These are phyloP conservation scores for Solidago caesia DNA, from an alignment of 129 eudicot genomes.

Conservation along the genomic window DNA sequence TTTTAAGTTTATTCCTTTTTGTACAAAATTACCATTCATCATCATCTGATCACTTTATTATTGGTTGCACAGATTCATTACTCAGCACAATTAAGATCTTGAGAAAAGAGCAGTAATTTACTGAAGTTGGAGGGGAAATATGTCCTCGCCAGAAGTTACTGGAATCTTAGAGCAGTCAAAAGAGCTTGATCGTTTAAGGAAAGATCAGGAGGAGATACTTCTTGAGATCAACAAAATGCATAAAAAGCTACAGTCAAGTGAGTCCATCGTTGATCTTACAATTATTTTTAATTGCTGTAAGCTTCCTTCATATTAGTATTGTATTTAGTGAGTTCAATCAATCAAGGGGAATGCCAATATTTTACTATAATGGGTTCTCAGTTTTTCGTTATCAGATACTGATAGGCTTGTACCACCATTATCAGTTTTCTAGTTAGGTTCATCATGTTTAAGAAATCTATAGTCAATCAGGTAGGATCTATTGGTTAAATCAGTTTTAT, in stretches of 20 bases:
- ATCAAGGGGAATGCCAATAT: constrained; percentile 14
- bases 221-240: constrained; percentile 84
- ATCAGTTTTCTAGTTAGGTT: constrained; percentile 9
- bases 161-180: constrained; percentile 63
- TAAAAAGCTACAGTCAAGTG: constrained; percentile 72
- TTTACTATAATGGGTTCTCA: constrained; percentile 14
- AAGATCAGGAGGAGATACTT: constrained; percentile 72
- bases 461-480: constrained; percentile 8
- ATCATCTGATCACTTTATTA: not conserved
- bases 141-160: constrained; percentile 68
- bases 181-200: constrained; percentile 94
- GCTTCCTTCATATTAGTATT: not conserved
- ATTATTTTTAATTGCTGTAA: not conserved
- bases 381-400: not conserved
- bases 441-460: constrained; percentile 19
- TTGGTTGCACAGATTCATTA: not conserved
- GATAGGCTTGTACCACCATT: not conserved
- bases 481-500: constrained; percentile 5
- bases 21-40: constrained; percentile 8
- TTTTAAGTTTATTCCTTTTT: not conserved
- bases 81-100: constrained; percentile 19
- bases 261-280: constrained; percentile 14
- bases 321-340: constrained; percentile 11
- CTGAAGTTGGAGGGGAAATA: constrained; percentile 23
- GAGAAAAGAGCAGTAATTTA: constrained; percentile 16